These are phyloP conservation scores for Cyclocybe aegerita DNA, from an alignment of 768 basidiomycete genomes.

Conservation along the genomic window DNA sequence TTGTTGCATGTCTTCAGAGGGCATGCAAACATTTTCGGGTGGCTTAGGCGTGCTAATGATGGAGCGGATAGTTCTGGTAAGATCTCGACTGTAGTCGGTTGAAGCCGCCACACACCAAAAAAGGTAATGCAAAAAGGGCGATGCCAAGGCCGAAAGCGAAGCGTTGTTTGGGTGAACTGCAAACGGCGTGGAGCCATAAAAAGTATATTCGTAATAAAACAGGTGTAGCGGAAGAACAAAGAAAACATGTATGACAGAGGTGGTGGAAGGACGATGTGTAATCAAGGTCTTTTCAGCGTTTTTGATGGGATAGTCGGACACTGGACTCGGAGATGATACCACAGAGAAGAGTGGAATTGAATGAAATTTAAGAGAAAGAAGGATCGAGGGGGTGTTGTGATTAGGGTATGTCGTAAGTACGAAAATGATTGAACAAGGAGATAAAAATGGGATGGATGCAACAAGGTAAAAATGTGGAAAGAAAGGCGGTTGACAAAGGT, in stretches of 20 bases:
- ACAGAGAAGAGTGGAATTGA: conserved; percentile 1
- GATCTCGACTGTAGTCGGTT: no score
- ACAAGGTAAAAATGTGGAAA: neutral
- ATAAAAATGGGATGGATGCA: conserved; percentile 7
- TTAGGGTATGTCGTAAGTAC: conserved; percentile 14
- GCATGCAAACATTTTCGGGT: no score
- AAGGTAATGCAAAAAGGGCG: no score
- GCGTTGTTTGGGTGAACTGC: no score
- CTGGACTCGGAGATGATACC: conserved; percentile 3
- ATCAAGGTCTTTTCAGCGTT: neutral
- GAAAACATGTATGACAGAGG: neutral
- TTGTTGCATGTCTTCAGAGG: no score
- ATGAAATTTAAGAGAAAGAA: neutral
- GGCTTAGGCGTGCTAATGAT: no score
- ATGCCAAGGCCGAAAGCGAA: neutral
- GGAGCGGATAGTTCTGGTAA: no score
- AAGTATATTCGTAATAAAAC: conserved; percentile 10
- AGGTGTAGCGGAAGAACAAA: neutral
- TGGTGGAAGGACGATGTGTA: no score
- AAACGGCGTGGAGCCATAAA: no score
- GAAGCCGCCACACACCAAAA: no score
- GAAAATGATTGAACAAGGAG: conserved; percentile 10
- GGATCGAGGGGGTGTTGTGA: neutral
- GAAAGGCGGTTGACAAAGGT: neutral
- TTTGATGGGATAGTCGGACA: neutral